Percentiles rank a stretch among this genome's conserved stretches.
These are phyloP conservation scores for Zygosaccharomyces gambellarensis DNA, from an alignment of 805 yeast species.

Conservation along the genomic window DNA sequence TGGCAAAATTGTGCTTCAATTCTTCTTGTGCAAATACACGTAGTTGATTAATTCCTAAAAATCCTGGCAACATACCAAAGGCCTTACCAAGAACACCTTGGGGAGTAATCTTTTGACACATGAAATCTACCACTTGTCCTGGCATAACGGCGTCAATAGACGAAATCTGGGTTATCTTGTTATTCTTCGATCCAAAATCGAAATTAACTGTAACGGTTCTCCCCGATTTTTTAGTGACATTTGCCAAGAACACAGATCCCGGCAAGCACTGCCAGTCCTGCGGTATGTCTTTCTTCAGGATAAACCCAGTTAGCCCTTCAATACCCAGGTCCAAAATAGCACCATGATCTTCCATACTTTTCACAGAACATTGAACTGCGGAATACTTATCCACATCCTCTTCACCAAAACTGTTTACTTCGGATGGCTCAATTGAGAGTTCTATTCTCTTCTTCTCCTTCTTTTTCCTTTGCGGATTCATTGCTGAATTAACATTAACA, in stretches of 20 bases:
- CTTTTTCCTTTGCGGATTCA: constrained; percentile 37
- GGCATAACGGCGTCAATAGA: constrained; percentile 80
- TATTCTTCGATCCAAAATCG: constrained; percentile 42
- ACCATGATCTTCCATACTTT: constrained; percentile 90
- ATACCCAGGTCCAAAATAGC: constrained; percentile 67
- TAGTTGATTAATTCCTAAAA: constrained; percentile 63
- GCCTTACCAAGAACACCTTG: constrained; percentile 69
- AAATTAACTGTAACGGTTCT: constrained; percentile 52
- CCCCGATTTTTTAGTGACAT: constrained; percentile 45
- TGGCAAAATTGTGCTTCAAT: constrained; percentile 56
- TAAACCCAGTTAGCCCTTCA: constrained; percentile 57
- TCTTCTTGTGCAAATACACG: constrained; percentile 43
- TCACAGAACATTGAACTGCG: constrained; percentile 69
- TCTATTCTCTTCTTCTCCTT: constrained; percentile 57
- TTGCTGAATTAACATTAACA: constrained; percentile 52
- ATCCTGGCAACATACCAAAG: constrained; percentile 69
- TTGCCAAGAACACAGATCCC: constrained; percentile 69
- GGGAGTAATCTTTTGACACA: constrained; percentile 52
- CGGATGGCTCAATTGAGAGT: constrained; percentile 67
- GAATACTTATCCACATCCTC: constrained; percentile 63
- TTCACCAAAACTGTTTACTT: constrained; percentile 58
- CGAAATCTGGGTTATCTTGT: constrained; percentile 50
- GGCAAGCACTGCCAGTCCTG: constrained; percentile 37
- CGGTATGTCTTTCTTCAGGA: constrained; percentile 63
- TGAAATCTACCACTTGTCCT: constrained; percentile 74